These are phyloP conservation scores for Mycosphaerella sp. DNA, from an alignment of 2,329 filamentous ascomycete genomes.

Conservation along the genomic window DNA sequence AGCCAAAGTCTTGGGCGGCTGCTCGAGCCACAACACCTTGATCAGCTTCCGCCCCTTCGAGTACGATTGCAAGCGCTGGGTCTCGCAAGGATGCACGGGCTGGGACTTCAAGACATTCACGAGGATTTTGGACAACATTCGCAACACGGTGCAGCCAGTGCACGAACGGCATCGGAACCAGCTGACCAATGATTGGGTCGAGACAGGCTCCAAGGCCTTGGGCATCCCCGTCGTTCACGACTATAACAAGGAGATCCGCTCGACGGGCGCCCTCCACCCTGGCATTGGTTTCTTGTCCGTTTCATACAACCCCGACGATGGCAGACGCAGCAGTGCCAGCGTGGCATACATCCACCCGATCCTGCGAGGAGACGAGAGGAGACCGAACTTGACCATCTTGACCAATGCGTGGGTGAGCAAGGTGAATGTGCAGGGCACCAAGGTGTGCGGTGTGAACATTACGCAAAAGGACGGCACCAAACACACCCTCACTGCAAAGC, in stretches of 20 bases:
- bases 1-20: conserved; percentile 86
- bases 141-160: conserved; percentile 85
- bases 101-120: conserved; percentile 85
- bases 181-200: conserved; percentile 84
- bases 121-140: conserved; percentile 72
- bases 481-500: conserved; percentile 53
- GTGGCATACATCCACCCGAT: conserved; percentile 93
- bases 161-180: conserved; percentile 81
- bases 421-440: conserved; percentile 63
- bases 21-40: conserved; percentile 88
- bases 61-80: conserved; percentile 82
- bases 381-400: conserved; percentile 76
- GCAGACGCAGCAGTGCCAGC: conserved; percentile 74
- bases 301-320: conserved; percentile 84
- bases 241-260: conserved; percentile 78
- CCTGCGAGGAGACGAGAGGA: conserved; percentile 71
- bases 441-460: conserved; percentile 67
- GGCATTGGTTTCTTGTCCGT: conserved; percentile 88
- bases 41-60: conserved; percentile 90
- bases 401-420: conserved; percentile 84
- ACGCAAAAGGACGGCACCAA: conserved; percentile 55
- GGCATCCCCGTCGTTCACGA: conserved; percentile 74
- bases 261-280: conserved; percentile 63
- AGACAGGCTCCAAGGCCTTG: conserved; percentile 70
- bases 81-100: conserved; percentile 70